Evolutionary conservation across 2,329 filamentous ascomycete species (phyloP).

Genomic region (Phaeophleospora eucalypticola): DNA sequence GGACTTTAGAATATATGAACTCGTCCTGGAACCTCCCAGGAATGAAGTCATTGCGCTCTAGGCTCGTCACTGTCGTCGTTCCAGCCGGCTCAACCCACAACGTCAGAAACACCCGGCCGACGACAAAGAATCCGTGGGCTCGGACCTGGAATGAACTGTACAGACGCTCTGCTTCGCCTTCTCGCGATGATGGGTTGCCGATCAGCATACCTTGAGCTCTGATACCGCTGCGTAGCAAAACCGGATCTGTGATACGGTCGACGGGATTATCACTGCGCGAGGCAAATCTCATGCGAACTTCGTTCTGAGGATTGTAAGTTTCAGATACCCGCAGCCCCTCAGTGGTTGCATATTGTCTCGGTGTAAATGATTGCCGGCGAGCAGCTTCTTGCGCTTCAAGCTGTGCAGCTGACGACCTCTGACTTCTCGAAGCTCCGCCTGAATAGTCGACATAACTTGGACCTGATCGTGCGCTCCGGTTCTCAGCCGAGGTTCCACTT

Average conservation of each 20-base stretch:
- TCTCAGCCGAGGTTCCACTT: not conserved
- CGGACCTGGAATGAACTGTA: conserved; percentile 3
- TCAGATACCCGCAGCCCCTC: not conserved
- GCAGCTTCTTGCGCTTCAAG: not conserved
- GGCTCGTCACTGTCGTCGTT: conserved; percentile 6
- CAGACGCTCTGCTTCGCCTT: conserved; percentile 5
- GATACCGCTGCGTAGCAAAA: conserved; percentile 1
- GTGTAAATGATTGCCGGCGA: not conserved
- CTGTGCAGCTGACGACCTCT: not conserved
- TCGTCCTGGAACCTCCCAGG: conserved; percentile 12
- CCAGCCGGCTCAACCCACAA: conserved; percentile 25
- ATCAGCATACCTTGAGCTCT: conserved; percentile 2
- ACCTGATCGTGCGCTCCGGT: not conserved
- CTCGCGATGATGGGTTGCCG: not conserved
- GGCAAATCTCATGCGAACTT: conserved; percentile 3
- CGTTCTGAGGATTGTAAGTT: conserved; percentile 1
- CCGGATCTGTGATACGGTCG: conserved; percentile 10
- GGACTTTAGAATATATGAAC: conserved; percentile 21
- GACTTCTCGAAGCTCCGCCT: not conserved
- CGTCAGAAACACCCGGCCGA: conserved; percentile 18
- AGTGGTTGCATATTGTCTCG: not conserved
- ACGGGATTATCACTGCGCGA: not conserved
- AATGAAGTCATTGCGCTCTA: conserved; percentile 2
- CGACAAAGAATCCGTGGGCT: conserved; percentile 13
- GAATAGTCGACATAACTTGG: not conserved